Evolutionary conservation across 495 filamentous ascomycete genomes (phyloP), one percentile per base, ranked within the genome.

Genomic region (Saxophila tyrrhenica): DNA sequence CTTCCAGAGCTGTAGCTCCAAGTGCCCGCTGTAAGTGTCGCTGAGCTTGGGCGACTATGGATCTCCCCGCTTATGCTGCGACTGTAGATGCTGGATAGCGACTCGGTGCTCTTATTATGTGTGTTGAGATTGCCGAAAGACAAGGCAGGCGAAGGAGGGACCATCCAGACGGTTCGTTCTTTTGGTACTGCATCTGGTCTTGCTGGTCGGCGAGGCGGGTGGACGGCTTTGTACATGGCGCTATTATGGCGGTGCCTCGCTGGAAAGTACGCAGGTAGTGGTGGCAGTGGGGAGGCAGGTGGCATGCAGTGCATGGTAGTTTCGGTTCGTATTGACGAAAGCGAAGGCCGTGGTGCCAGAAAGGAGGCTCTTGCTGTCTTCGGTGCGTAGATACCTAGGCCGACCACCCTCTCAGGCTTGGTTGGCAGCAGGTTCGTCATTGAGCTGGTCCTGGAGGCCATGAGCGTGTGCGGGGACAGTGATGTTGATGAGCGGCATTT

Each of bases 41-140:
- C 24, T 7, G 29, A 39, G 10, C 42, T 11, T 9, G 5, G 16
- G 21, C 13, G 9, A 46, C 20, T 15, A 2, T 39, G 39, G n/a
- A 7, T 50, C 25, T 58, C 56, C 20, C 56, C 56, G 24, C 50
- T 58, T 16, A 58, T 23, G 22, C 35, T 45, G 0, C 51, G 50
- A 44, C 56, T 58, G 51, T 58, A 58, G 15, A 58, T 45, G 20
- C 56, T 58, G 20, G 56, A 58, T n/a, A 58, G 29, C 44, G 50
- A 54, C 43, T 58, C 56, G 0, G 11, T 17, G 35, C 56, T 58
- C 22, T 21, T 44, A 35, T 58, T 44, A 32, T 58, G 38, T 1
- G 42, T 42, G 3, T 50, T 38, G 3, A 58, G 46, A 25, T 58
- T 54, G 7, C 19, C 22, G 1, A 29, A 20, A 8, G 45, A 54